Percentiles rank a stretch among this genome's conserved stretches.
These are phyloP conservation scores for Mycosarcoma mackinlayi DNA, from an alignment of 1,284 basidiomycete species.

Conservation along the genomic window DNA sequence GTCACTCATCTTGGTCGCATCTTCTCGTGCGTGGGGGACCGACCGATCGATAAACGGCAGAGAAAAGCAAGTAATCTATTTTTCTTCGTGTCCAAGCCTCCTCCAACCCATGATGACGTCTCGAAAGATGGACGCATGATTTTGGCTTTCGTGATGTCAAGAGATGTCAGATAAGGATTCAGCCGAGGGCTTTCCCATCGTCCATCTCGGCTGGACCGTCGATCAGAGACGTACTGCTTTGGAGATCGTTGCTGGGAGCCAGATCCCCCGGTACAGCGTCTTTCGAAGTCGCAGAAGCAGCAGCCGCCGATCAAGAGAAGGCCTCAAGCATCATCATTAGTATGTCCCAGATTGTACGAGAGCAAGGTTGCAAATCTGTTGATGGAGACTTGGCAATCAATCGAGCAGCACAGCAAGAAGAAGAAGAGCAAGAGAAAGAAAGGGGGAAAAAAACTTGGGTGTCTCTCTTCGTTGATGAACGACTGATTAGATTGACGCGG, in stretches of 20 bases:
- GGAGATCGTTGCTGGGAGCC: too few species aligned
- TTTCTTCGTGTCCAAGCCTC: background rate
- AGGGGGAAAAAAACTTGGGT: constrained; percentile 7
- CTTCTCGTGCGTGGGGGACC: constrained; percentile 8
- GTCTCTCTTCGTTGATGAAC: background rate
- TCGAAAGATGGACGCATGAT: background rate
- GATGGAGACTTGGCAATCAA: too few species aligned
- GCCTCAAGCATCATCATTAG: too few species aligned
- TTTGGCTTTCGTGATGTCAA: background rate
- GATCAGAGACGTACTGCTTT: background rate
- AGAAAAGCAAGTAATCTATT: background rate
- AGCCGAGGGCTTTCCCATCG: background rate
- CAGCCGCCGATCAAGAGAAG: too few species aligned
- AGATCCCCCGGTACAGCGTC: too few species aligned
- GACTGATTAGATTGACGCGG: constrained; percentile 1
- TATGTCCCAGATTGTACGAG: too few species aligned
- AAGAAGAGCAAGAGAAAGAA: background rate
- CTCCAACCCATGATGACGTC: background rate
- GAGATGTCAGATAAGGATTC: constrained; percentile 18
- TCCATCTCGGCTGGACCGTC: background rate
- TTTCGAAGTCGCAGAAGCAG: too few species aligned
- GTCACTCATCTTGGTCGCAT: background rate
- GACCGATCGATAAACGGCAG: constrained; percentile 33
- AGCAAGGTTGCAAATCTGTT: too few species aligned
- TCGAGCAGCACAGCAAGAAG: background rate